Evolutionary conservation across 805 yeast species (phyloP).

Genomic region (Nakazawaea anatomiae): DNA sequence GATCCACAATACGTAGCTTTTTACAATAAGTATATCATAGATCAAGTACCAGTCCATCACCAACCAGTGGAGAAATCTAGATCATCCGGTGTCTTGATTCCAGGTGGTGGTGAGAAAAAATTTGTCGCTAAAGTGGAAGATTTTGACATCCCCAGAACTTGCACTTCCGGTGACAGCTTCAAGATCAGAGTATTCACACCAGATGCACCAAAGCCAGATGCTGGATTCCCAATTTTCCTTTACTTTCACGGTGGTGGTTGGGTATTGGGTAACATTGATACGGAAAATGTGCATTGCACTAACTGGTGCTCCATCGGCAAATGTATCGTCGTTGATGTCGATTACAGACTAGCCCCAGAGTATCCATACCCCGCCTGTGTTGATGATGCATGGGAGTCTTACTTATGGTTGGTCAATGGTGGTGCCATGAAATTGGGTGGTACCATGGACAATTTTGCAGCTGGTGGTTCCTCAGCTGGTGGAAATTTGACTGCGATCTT

Average conservation of each 20-base stretch:
- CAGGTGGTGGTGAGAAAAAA: conserved; percentile 31
- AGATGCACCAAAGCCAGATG: conserved; percentile 25
- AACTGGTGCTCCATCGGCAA: conserved; percentile 29
- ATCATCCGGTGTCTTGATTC: conserved; percentile 13
- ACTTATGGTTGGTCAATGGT: conserved; percentile 23
- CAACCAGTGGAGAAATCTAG: conserved; percentile 9
- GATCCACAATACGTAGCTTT: conserved; percentile 34
- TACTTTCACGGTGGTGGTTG: conserved; percentile 44
- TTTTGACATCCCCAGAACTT: conserved; percentile 26
- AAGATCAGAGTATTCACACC: conserved; percentile 33
- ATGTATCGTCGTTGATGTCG: conserved; percentile 38
- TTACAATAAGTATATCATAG: conserved; percentile 21
- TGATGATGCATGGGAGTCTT: conserved; percentile 35
- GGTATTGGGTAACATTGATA: conserved; percentile 32
- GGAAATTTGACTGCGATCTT: conserved; percentile 29
- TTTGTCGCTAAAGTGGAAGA: conserved; percentile 24
- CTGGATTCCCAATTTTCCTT: conserved; percentile 32
- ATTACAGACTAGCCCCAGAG: conserved; percentile 47
- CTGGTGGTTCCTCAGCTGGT: conserved; percentile 45
- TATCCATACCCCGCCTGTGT: conserved; percentile 41
- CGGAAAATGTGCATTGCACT: conserved; percentile 38
- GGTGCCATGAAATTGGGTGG: conserved; percentile 19
- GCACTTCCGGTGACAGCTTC: conserved; percentile 19
- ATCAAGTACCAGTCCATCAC: conserved; percentile 18
- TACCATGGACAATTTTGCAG: conserved; percentile 27